These are phyloP conservation scores for Suillus brevipes DNA, from an alignment of 768 basidiomycete species.

Conservation along the genomic window DNA sequence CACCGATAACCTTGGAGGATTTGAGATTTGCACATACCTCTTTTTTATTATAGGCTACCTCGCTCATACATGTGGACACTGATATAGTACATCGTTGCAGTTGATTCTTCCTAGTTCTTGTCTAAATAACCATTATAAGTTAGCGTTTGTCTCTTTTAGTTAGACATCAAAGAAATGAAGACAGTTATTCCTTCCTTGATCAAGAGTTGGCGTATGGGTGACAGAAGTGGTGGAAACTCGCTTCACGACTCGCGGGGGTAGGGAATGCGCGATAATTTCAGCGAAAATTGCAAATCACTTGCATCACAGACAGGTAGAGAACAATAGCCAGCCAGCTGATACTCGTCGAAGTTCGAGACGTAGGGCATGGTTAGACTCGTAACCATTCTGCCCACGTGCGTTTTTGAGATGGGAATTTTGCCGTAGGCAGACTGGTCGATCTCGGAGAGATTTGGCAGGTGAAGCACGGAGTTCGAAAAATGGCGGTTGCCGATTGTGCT, in stretches of 20 bases:
- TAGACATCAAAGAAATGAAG: not conserved
- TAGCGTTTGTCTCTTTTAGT: not conserved
- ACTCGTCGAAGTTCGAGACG: not conserved
- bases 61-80: not conserved
- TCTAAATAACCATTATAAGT: not conserved
- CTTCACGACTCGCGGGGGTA: not conserved
- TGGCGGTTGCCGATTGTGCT: no score
- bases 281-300: not conserved
- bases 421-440: no score
- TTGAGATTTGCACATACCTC: not conserved
- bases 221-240: not conserved
- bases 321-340: no score
- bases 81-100: not conserved
- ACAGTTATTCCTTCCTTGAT: not conserved
- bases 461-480: no score
- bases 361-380: no score
- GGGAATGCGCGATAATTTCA: not conserved
- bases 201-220: not conserved
- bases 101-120: not conserved
- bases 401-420: no score
- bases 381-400: no score
- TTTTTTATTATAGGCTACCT: not conserved
- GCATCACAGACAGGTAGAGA: not conserved
- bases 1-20: not conserved
- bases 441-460: no score